Conservation (phyloP, 805 yeast species). For the Teunomyces pallodes region DNA sequence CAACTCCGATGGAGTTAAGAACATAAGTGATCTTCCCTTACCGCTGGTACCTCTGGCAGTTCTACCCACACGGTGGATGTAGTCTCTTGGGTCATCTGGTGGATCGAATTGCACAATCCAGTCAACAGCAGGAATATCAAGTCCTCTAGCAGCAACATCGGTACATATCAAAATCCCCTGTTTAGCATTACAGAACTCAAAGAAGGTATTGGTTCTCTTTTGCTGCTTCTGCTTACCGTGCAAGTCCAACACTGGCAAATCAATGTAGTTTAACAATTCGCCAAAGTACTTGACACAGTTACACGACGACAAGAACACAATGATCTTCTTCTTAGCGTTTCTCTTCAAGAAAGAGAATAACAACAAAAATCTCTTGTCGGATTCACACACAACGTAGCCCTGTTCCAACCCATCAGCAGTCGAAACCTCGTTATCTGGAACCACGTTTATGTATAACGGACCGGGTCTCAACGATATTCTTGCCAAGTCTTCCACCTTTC, state of each 20-base stretch:
- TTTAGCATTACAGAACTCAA: slow-evolving; percentile 96
- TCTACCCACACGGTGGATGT: slow-evolving; percentile 98
- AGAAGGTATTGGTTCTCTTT: slow-evolving; percentile 96
- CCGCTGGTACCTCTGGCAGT: slow-evolving; percentile 93
- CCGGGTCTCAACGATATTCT: slow-evolving; percentile 93
- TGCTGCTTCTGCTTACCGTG: slow-evolving; percentile 99
- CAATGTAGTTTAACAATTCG: slow-evolving; percentile 92
- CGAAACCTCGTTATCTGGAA: slow-evolving; percentile 73
- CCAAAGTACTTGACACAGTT: slow-evolving; percentile 96
- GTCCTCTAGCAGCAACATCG: slow-evolving; percentile 98
- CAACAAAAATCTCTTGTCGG: slow-evolving; percentile 88
- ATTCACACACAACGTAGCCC: slow-evolving; percentile 96
- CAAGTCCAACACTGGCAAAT: slow-evolving; percentile 90
- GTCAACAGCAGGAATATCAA: slow-evolving; percentile 97
- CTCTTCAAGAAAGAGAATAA: slow-evolving; percentile 91
- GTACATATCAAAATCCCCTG: slow-evolving; percentile 93
- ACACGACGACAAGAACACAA: slow-evolving; percentile 94
- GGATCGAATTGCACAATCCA: slow-evolving; percentile 99
- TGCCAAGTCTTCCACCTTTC: slow-evolving; percentile 97
- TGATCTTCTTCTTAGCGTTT: slow-evolving; percentile 85
- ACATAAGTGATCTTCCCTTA: slow-evolving; percentile 92
- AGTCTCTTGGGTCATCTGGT: slow-evolving; percentile 99
- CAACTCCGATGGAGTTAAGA: slow-evolving; percentile 87
- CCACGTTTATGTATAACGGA: slow-evolving; percentile 91
- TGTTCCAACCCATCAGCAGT: slow-evolving; percentile 98